Evolutionary conservation across 176 grass and related monocot species (phyloP).

Genomic region (Cocos nucifera): DNA sequence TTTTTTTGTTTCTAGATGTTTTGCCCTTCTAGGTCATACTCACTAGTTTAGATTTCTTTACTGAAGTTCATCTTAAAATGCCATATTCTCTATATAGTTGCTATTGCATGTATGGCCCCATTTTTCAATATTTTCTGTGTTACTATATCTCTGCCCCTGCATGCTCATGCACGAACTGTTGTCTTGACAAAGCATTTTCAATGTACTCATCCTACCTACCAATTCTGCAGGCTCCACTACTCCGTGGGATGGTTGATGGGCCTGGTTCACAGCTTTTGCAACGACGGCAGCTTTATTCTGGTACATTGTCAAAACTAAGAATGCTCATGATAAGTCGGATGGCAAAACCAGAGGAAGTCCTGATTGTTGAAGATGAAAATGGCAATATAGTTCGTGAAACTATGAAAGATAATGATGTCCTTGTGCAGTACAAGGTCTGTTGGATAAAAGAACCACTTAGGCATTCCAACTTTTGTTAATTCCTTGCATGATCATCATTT

Average conservation of each 20-base stretch:
- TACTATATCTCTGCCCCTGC: not conserved
- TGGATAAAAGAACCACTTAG: too few species aligned
- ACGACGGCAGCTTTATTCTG: slow-evolving; percentile 81
- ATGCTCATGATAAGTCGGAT: slow-evolving; percentile 96
- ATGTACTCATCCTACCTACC: not conserved
- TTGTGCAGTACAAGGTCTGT: slow-evolving; percentile 97
- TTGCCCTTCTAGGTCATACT: too few species aligned
- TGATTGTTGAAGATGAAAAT: slow-evolving; percentile 98
- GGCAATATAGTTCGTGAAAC: slow-evolving; percentile 99
- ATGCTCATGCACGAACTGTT: not conserved
- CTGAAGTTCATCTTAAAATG: too few species aligned
- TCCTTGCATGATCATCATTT: not conserved
- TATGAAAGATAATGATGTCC: slow-evolving; percentile 97
- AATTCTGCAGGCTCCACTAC: slow-evolving; percentile 29
- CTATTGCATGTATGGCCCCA: too few species aligned
- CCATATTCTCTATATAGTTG: too few species aligned
- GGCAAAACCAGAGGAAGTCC: slow-evolving; percentile 97
- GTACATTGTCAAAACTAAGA: slow-evolving; percentile 79
- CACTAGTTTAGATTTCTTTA: too few species aligned
- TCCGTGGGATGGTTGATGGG: slow-evolving; percentile 80
- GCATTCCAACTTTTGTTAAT: too few species aligned
- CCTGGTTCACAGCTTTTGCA: slow-evolving; percentile 53
- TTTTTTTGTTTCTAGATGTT: too few species aligned
- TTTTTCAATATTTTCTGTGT: too few species aligned
- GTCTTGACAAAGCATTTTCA: not conserved